Evolutionary conservation across 1,284 basidiomycete genomes (phyloP).

Genomic region (Melampsora americana): DNA sequence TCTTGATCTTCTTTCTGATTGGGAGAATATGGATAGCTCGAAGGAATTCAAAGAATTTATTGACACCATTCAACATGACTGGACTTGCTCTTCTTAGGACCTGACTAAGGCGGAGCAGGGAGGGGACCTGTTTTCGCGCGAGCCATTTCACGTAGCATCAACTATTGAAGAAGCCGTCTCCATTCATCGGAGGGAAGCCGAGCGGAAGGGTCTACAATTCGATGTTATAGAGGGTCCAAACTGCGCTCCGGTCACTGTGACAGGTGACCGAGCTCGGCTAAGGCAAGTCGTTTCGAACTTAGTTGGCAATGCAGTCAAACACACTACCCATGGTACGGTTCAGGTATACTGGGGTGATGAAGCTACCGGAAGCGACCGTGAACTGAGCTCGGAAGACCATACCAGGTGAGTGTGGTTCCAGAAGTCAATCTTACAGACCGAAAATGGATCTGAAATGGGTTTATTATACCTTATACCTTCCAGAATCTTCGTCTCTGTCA

Average conservation of each 20-base stretch:
- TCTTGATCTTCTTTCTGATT: constrained; percentile 33
- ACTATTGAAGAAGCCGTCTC: constrained; percentile 68
- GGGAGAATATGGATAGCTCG: background rate
- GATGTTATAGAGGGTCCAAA: constrained; percentile 56
- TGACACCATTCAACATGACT: background rate
- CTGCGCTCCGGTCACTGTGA: constrained; percentile 48
- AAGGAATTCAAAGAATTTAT: background rate
- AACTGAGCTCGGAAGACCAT: constrained; percentile 31
- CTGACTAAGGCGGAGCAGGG: constrained; percentile 77
- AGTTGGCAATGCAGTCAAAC: constrained; percentile 80
- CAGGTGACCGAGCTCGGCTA: constrained; percentile 62
- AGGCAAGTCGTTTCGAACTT: constrained; percentile 77
- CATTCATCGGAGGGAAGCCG: constrained; percentile 65
- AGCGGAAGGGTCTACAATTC: constrained; percentile 67
- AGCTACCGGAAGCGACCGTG: constrained; percentile 41
- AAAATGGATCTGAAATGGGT: constrained; percentile 10
- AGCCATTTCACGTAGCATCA: constrained; percentile 72
- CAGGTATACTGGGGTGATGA: constrained; percentile 62
- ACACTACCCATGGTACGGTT: constrained; percentile 67
- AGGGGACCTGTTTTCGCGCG: constrained; percentile 73
- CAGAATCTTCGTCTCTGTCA: constrained; percentile 70
- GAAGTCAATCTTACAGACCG: constrained; percentile 47
- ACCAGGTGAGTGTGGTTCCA: constrained; percentile 8
- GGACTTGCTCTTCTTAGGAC: constrained; percentile 57
- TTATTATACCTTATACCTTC: background rate